Percentiles rank a stretch among this genome's conserved stretches.
Conservation (phyloP, 768 basidiomycete genomes). For the Tulasnella sp. region DNA sequence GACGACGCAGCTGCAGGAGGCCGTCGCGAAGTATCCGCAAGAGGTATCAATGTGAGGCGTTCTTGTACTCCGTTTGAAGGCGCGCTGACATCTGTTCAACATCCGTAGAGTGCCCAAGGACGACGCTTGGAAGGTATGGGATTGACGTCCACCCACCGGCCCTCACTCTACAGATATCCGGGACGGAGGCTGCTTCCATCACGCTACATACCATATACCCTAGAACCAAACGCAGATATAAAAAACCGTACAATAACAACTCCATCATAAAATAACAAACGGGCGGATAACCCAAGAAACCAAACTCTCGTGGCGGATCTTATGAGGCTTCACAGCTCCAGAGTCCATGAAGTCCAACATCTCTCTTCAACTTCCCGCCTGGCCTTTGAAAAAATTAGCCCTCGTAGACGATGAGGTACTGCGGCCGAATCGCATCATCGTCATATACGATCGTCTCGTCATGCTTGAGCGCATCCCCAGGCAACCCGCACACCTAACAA, state of each 20-base stretch:
- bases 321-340: background rate
- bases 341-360: background rate
- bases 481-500: constrained; percentile 4
- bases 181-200: background rate
- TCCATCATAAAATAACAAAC: background rate
- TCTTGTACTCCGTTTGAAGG: background rate
- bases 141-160: background rate
- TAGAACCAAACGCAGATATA: background rate
- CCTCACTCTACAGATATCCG: background rate
- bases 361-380: no score
- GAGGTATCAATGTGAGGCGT: background rate
- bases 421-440: background rate
- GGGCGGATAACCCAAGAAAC: background rate
- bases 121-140: background rate
- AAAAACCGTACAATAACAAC: background rate
- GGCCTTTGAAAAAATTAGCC: background rate
- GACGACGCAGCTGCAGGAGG: background rate
- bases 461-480: background rate
- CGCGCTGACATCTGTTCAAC: background rate
- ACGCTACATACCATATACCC: background rate
- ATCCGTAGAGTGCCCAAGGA: background rate
- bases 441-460: constrained; percentile 2
- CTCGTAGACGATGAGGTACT: constrained; percentile 1
- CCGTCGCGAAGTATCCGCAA: background rate
- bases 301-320: background rate